Evolutionary conservation across 192 early-diverging fungal genomes (phyloP), one percentile per base, ranked within the genome.

Genomic region (Backusella psychrophila): DNA sequence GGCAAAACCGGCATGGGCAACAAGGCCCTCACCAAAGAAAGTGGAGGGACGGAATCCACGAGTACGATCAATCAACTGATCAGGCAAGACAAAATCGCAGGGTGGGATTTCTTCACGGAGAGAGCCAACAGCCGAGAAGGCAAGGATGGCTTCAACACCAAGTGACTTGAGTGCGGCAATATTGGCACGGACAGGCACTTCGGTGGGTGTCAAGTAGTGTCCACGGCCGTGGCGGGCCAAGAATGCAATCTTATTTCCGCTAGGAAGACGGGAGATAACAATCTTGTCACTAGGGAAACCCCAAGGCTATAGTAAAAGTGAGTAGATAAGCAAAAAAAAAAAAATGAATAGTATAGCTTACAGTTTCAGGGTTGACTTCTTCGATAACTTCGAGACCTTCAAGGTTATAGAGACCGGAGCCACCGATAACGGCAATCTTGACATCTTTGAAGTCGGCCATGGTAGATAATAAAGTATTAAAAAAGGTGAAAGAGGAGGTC

Each of bases 11-110:
- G 92, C 95, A 76, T 99, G 98, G 19, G 92, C 97, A 14, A 94
- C 92, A 34, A 98, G 78, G 29, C 97, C 98, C 17, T 89, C 85
- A 34, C 95, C 97, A 83, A 99, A 99, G 89, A 93, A 99, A 6
- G 98, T 96, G 65, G 89, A 89, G n/a, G 88, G 89, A 35, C 97
- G 93, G 77, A 96, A 92, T 53, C 97, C 98, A 87, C 98, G 97
- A 66, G 98, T 99, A 75, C 98, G 92, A 85, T 99, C 98, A 79
- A 98, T 93, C 84, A 99, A 87, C 82, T 99, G 98, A 69, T 90
- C 88, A 31, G 96, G 93, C 59, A 99, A 81, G 69, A 98, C 94
- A 89, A 99, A 99, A 85, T 99, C 94, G 49, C 95, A 86, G 1
- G 96, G 97, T 31, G 85, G 86, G 81, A 99, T 96, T 74, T 98